Conservation (phyloP, 306 rosid genomes). For the Gleditsia sinensis region DNA sequence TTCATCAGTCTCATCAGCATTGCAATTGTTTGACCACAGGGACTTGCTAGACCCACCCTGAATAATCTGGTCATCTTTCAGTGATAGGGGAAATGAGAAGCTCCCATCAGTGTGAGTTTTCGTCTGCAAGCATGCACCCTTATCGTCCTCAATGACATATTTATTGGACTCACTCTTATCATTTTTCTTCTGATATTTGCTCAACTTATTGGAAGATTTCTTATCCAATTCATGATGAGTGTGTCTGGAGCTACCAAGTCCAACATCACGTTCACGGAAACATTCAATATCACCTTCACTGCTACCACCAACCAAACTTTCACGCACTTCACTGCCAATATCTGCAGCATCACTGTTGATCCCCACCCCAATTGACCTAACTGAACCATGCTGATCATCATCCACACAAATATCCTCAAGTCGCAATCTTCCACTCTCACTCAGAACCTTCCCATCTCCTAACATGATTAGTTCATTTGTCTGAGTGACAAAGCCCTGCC, state of each 20-base stretch:
- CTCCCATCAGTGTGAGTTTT: conserved; percentile 59
- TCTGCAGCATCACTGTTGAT: conserved; percentile 83
- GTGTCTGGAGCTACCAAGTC: conserved; percentile 54
- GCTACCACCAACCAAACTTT: conserved; percentile 77
- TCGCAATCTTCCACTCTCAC: conserved; percentile 60
- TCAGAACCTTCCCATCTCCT: conserved; percentile 62
- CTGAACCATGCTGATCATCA: conserved; percentile 83
- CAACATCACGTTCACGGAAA: conserved; percentile 59
- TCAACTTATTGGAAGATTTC: conserved; percentile 49
- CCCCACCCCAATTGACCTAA: conserved; percentile 90
- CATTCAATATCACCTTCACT: conserved; percentile 77
- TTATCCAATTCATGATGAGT: conserved; percentile 51
- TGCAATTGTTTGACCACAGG: conserved; percentile 61
- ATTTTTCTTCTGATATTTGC: conserved; percentile 51
- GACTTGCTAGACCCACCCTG: conserved; percentile 61
- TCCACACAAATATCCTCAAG: conserved; percentile 68
- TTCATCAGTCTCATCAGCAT: conserved; percentile 62
- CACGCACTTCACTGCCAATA: conserved; percentile 76
- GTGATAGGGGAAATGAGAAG: conserved; percentile 80
- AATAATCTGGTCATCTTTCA: conserved; percentile 52
- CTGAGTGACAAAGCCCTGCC: conserved; percentile 94
- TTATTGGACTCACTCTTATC: conserved; percentile 56
- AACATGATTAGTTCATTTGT: conserved; percentile 73
- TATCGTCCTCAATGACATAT: conserved; percentile 53
- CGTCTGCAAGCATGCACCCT: conserved; percentile 40